phyloP scores from a whole-genome alignment of 2,329 filamentous ascomycete species.

The Aspergillus clavatus region DNA sequence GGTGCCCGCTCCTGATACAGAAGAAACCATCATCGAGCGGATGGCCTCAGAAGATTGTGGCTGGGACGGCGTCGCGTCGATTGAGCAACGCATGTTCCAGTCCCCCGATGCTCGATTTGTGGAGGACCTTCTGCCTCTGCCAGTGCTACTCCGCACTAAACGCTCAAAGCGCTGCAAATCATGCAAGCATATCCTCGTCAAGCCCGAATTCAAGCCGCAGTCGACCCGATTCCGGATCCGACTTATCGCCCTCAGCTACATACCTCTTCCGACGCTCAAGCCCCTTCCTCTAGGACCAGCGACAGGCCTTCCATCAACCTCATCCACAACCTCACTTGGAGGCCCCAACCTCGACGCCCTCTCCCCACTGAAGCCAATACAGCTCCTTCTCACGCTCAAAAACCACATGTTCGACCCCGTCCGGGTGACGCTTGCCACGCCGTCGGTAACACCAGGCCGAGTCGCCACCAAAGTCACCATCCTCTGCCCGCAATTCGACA shows the following conservation, averaged over 20 bases:
- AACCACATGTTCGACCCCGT: constrained; percentile 93
- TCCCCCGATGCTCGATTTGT: constrained; percentile 56
- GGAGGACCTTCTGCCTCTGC: constrained; percentile 72
- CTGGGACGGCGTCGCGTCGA: constrained; percentile 59
- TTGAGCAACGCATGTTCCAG: constrained; percentile 50
- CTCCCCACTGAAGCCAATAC: constrained; percentile 51
- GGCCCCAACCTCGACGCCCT: constrained; percentile 44
- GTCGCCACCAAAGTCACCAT: constrained; percentile 80
- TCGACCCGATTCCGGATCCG: constrained; percentile 90
- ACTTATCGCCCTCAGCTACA: constrained; percentile 79
- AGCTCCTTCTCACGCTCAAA: constrained; percentile 83
- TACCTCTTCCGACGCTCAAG: constrained; percentile 68
- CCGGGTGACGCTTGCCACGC: constrained; percentile 80
- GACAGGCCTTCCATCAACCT: constrained; percentile 18
- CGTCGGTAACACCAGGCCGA: constrained; percentile 69
- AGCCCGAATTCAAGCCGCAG: constrained; percentile 84
- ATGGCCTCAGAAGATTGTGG: constrained; percentile 51
- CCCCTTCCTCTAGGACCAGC: constrained; percentile 51
- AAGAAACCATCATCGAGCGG: constrained; percentile 56
- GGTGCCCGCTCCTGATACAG: constrained; percentile 54
- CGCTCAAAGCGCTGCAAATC: constrained; percentile 87
- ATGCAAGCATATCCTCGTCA: constrained; percentile 91
- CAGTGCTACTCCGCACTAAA: constrained; percentile 81
- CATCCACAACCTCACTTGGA: constrained; percentile 21
- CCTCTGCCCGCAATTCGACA: constrained; percentile 87